Percentiles rank a stretch among this genome's conserved stretches.
phyloP scores from a whole-genome alignment of 2,329 filamentous ascomycete species.

The Phialophora tarda region DNA sequence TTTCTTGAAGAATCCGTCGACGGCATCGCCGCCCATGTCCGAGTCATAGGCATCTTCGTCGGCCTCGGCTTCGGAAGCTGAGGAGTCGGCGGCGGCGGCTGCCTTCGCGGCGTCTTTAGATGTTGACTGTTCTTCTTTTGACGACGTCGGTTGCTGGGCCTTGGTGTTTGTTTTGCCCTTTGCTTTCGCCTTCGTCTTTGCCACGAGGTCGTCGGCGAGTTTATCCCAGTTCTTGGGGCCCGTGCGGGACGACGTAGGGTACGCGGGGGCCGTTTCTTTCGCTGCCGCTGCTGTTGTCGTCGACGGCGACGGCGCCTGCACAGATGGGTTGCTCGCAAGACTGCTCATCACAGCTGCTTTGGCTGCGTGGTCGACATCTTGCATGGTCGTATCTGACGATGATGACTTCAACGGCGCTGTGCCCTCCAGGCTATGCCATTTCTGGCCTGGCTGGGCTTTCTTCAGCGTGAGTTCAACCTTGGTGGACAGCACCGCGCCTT shows the following conservation, averaged over 20 bases:
- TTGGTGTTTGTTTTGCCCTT: slow-evolving; percentile 41
- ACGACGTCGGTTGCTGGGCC: slow-evolving; percentile 21
- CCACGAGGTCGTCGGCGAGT: slow-evolving; percentile 61
- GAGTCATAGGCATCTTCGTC: slow-evolving; percentile 52
- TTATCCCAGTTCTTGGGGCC: slow-evolving; percentile 95
- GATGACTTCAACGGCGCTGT: slow-evolving; percentile 40
- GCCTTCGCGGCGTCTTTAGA: slow-evolving; percentile 46
- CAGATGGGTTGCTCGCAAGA: background rate
- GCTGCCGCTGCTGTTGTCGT: slow-evolving; percentile 32
- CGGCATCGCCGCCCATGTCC: slow-evolving; percentile 45
- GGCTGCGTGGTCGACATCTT: slow-evolving; percentile 38
- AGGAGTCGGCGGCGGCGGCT: slow-evolving; percentile 41
- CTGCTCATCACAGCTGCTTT: slow-evolving; percentile 18
- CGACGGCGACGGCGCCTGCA: slow-evolving; percentile 29
- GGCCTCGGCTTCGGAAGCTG: slow-evolving; percentile 50
- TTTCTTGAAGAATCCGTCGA: slow-evolving; percentile 87
- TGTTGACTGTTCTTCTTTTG: slow-evolving; percentile 39
- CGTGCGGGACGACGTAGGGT: slow-evolving; percentile 83
- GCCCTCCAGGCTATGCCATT: slow-evolving; percentile 69
- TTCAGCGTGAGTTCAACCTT: slow-evolving; percentile 79
- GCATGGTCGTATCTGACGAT: slow-evolving; percentile 17
- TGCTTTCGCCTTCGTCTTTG: slow-evolving; percentile 46
- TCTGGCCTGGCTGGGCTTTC: slow-evolving; percentile 69
- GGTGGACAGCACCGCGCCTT: slow-evolving; percentile 69
- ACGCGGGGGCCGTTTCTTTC: slow-evolving; percentile 60